Evolutionary conservation across 768 basidiomycete genomes (phyloP).

Genomic region (Thelephora aurantiotincta): DNA sequence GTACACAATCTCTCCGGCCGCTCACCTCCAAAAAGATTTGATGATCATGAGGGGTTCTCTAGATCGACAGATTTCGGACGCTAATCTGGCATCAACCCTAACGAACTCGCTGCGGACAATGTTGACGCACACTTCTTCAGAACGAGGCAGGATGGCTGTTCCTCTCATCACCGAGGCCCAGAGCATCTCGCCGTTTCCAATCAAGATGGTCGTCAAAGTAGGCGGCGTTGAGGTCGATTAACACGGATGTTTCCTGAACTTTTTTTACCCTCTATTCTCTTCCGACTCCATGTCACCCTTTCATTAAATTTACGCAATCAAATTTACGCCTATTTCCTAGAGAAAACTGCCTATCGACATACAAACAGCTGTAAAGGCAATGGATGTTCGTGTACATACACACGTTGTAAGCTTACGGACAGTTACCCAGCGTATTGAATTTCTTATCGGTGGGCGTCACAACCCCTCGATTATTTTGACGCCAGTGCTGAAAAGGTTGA

Average conservation of each 20-base stretch:
- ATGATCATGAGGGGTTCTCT: background rate
- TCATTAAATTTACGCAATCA: no score
- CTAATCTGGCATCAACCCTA: conserved; percentile 44
- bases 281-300: no score
- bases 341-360: no score
- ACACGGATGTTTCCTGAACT: conserved; percentile 1
- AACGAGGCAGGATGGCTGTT: conserved; percentile 57
- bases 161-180: conserved; percentile 61
- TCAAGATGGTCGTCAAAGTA: conserved; percentile 52
- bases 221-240: conserved; percentile 49
- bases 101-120: conserved; percentile 57
- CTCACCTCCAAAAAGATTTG: background rate
- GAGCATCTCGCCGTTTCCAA: conserved; percentile 72
- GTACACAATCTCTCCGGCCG: conserved; percentile 21
- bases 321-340: no score
- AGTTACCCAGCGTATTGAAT: no score
- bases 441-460: no score
- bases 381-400: no score
- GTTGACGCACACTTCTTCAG: conserved; percentile 67
- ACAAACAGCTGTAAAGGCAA: no score
- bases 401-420: no score
- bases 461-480: no score
- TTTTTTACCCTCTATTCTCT: background rate
- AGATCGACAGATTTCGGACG: conserved; percentile 39
- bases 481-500: no score